Evolutionary conservation across 2,329 filamentous ascomycete genomes (phyloP), one percentile per base, ranked within the genome.

Genomic region (Tolypocladium inflatum): DNA sequence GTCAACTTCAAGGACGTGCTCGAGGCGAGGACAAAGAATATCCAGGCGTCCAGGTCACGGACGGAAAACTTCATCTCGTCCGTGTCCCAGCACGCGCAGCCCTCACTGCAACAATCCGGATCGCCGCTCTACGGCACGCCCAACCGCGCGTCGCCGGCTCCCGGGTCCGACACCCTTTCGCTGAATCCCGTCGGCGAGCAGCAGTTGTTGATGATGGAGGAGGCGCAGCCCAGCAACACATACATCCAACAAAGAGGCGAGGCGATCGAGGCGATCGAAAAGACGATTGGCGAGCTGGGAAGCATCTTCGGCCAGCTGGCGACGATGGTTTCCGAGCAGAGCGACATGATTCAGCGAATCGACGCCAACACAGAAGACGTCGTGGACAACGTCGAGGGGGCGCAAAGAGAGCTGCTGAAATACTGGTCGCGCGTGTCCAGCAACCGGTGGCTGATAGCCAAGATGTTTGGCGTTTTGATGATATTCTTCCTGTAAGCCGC

Each of bases 301-400:
- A 78, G 78, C 55, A 97, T 97, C 61, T 97, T 97, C 71, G 90
- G 91, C 10, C 93, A 99, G 73, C 78, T 99, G 55, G 93, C 94
- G 41, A 87, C 90, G 64, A 97, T 99, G 94, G 94, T 99, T 37
- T 91, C 89, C 57, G 93, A 99, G 72, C 94, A 99, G 75, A 91
- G 90, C 61, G 94, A 97, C 74, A 96, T 96, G 88, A 96, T 99
- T 63, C 91, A 97, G 74, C 82, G 93, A 55, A 97, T 97, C 68
- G 93, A 97, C 67, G 93, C 93, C 63, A 97, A 97, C 73, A 97
- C 93, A 1, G 94, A 99, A 69, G 92, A 97, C 66, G 91, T 99
- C 7, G 93, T 99, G 57, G 93, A 97, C 68, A 99, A 99, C 66
- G 93, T 99, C n/a, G 85, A 96, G 68, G 94, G 94, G 21, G 94